Percentiles rank a stretch among this genome's conserved stretches.
Conservation (phyloP, 2,329 filamentous ascomycete species). For the Aureobasidium sp. region DNA sequence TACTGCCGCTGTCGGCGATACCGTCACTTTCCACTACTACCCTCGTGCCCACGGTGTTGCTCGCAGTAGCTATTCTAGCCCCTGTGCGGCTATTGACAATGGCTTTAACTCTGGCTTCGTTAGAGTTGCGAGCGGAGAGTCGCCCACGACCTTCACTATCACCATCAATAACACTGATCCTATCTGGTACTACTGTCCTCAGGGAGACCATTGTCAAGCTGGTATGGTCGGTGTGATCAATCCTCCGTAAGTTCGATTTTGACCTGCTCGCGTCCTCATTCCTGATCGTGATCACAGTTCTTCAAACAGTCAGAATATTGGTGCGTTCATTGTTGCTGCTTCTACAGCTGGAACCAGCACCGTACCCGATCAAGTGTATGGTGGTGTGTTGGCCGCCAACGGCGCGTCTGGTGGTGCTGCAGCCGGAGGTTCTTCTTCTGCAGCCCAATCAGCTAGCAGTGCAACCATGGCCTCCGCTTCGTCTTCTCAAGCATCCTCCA, state of each 20-base stretch:
- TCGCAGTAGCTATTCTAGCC: constrained; percentile 16
- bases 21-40: constrained; percentile 20
- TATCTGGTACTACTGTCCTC: constrained; percentile 22
- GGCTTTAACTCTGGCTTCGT: constrained; percentile 23
- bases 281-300: background rate
- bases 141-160: constrained; percentile 14
- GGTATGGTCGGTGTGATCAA: constrained; percentile 25
- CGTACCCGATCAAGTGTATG: background rate
- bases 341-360: constrained; percentile 1
- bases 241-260: constrained; percentile 8
- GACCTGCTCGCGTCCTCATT: background rate
- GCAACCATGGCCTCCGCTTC: background rate
- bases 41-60: constrained; percentile 21
- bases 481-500: background rate
- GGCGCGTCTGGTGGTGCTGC: background rate
- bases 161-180: constrained; percentile 18
- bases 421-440: background rate
- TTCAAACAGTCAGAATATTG: background rate
- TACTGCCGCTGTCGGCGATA: constrained; percentile 19
- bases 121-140: constrained; percentile 3
- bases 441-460: background rate
- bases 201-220: constrained; percentile 20
- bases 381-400: background rate
- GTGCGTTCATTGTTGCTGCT: background rate
- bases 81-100: constrained; percentile 14